These are phyloP conservation scores for Psilocybe tampanensis DNA, from an alignment of 768 basidiomycete species.

Conservation along the genomic window DNA sequence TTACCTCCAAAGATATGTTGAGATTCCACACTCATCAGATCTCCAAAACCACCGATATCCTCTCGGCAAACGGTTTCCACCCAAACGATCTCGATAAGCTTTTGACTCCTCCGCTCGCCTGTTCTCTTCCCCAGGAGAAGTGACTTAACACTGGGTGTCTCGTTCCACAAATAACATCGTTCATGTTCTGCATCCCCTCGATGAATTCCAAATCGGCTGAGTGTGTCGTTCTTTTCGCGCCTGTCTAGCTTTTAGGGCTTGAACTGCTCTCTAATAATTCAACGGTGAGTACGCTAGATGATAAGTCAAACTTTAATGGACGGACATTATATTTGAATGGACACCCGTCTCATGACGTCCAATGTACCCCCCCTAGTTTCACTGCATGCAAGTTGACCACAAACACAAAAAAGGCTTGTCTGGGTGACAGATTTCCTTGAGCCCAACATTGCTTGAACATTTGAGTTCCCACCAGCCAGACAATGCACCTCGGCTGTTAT, in stretches of 20 bases:
- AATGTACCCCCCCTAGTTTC: background rate
- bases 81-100: slow-evolving; percentile 29
- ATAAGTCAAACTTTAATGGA: background rate
- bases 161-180: slow-evolving; percentile 24
- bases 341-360: background rate
- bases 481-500: slow-evolving; percentile 1
- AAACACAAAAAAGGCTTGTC: background rate
- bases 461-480: slow-evolving; percentile 4
- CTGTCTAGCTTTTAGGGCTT: background rate
- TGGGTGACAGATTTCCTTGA: slow-evolving; percentile 2
- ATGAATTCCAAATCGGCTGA: slow-evolving; percentile 18
- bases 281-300: background rate
- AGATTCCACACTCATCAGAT: slow-evolving; percentile 19
- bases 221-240: slow-evolving; percentile 6
- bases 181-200: slow-evolving; percentile 5
- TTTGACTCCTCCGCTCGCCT: slow-evolving; percentile 26
- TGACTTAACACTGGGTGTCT: slow-evolving; percentile 6
- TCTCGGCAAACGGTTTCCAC: slow-evolving; percentile 7
- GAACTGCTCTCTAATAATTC: background rate
- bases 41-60: slow-evolving; percentile 19
- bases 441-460: slow-evolving; percentile 4
- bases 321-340: background rate
- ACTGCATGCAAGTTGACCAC: background rate
- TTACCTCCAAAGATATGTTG: slow-evolving; percentile 16
- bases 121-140: background rate